A percentile compares a stretch with the other conserved stretches of the same genome.
These are phyloP conservation scores for Domatiomyces globalis DNA, from an alignment of 2,329 filamentous ascomycete species.

Conservation along the genomic window DNA sequence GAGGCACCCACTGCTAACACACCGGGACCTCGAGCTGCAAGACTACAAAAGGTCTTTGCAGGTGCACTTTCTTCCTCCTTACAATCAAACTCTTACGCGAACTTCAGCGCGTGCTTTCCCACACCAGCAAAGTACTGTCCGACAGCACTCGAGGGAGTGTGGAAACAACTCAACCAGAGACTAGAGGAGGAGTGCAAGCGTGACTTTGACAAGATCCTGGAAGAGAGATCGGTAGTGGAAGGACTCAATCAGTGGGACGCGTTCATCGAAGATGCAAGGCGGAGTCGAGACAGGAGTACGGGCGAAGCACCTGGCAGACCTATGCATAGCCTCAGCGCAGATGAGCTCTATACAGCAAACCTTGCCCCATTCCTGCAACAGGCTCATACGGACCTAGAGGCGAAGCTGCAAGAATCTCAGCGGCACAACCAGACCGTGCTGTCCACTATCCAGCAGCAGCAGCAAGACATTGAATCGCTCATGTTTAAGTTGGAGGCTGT, in stretches of 20 bases:
- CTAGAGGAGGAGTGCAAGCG: conserved; percentile 42
- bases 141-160: conserved; percentile 41
- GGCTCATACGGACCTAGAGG: conserved; percentile 35
- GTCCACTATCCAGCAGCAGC: conserved; percentile 38
- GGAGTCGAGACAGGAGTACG: conserved; percentile 32
- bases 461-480: conserved; percentile 43
- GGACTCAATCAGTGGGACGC: conserved; percentile 48
- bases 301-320: conserved; percentile 11
- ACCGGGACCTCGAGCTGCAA: conserved; percentile 46
- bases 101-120: conserved; percentile 50
- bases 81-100: conserved; percentile 46
- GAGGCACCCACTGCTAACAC: conserved; percentile 40
- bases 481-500: conserved; percentile 42
- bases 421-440: conserved; percentile 40
- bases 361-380: conserved; percentile 41
- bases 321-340: conserved; percentile 44
- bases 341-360: conserved; percentile 45
- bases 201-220: conserved; percentile 48
- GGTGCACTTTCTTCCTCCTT: conserved; percentile 46
- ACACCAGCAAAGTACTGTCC: conserved; percentile 46
- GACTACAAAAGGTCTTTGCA: conserved; percentile 46
- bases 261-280: conserved; percentile 44
- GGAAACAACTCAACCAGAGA: conserved; percentile 44
- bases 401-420: conserved; percentile 37
- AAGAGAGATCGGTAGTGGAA: conserved; percentile 41